These are phyloP conservation scores for Laetiporus sulphureus DNA, from an alignment of 1,284 basidiomycete genomes.

Conservation along the genomic window DNA sequence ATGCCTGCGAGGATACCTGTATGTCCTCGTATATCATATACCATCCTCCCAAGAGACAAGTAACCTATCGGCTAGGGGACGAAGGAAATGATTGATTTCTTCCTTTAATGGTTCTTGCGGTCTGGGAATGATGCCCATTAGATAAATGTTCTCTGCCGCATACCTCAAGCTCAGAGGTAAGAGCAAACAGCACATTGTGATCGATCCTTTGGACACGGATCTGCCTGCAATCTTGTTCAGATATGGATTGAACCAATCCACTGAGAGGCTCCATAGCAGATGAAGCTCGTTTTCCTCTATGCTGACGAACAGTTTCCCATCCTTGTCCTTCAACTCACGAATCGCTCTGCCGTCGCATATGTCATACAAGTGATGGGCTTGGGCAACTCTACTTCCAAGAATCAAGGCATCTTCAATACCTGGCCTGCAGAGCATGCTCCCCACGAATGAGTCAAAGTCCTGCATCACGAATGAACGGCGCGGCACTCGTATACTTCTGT, in stretches of 20 bases:
- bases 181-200: constrained; percentile 21
- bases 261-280: background rate
- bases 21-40: constrained; percentile 21
- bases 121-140: constrained; percentile 30
- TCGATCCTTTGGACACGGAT: background rate
- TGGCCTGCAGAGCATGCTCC: background rate
- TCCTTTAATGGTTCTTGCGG: constrained; percentile 27
- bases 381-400: background rate
- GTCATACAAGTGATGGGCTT: background rate
- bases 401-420: background rate
- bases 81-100: constrained; percentile 29
- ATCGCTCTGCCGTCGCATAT: background rate
- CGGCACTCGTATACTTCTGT: too few relatives aligned
- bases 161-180: constrained; percentile 23
- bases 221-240: background rate
- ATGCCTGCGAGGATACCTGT: constrained; percentile 19
- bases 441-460: background rate
- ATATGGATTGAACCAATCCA: background rate
- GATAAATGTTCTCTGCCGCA: constrained; percentile 22
- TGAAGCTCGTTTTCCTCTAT: background rate
- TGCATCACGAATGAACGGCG: too few relatives aligned
- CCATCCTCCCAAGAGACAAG: constrained; percentile 25
- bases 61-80: constrained; percentile 29
- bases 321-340: background rate
- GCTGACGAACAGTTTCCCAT: background rate